phyloP scores from a whole-genome alignment of 805 yeast genomes.

The Maudiozyma turicensis region DNA sequence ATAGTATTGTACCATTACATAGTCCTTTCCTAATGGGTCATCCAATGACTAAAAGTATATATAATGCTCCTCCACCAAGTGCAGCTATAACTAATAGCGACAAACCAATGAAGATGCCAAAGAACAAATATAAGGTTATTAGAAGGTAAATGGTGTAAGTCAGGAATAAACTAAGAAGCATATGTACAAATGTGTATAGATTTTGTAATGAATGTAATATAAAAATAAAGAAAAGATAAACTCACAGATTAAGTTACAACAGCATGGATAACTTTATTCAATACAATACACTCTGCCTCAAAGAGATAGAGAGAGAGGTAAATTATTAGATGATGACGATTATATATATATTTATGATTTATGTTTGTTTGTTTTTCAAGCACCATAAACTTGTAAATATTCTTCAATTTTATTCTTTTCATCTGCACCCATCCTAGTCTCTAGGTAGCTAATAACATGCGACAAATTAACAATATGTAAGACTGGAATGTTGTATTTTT shows the following conservation, averaged over 20 bases:
- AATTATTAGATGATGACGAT: too few species aligned
- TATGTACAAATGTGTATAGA: too few species aligned
- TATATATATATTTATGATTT: not conserved
- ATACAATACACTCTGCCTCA: too few species aligned
- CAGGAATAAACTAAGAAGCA: too few species aligned
- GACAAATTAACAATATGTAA: constrained; percentile 65
- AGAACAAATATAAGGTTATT: constrained; percentile 26
- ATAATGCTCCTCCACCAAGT: constrained; percentile 43
- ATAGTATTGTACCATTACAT: constrained; percentile 79
- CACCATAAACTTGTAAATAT: constrained; percentile 39
- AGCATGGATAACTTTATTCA: too few species aligned
- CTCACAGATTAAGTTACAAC: too few species aligned
- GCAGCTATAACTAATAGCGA: constrained; percentile 19
- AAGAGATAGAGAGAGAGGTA: too few species aligned
- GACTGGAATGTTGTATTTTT: constrained; percentile 72
- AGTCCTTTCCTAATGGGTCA: constrained; percentile 72
- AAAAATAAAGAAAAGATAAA: not conserved
- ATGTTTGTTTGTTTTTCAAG: constrained; percentile 6
- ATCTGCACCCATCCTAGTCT: constrained; percentile 44
- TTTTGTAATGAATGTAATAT: not conserved
- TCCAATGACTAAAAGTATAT: constrained; percentile 67
- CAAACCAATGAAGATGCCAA: constrained; percentile 24
- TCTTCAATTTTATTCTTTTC: constrained; percentile 49
- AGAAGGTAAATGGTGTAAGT: constrained; percentile 19
- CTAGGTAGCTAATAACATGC: constrained; percentile 61